Conservation (phyloP, 805 yeast genomes). For the Sungouiozyma ichnusensis region DNA sequence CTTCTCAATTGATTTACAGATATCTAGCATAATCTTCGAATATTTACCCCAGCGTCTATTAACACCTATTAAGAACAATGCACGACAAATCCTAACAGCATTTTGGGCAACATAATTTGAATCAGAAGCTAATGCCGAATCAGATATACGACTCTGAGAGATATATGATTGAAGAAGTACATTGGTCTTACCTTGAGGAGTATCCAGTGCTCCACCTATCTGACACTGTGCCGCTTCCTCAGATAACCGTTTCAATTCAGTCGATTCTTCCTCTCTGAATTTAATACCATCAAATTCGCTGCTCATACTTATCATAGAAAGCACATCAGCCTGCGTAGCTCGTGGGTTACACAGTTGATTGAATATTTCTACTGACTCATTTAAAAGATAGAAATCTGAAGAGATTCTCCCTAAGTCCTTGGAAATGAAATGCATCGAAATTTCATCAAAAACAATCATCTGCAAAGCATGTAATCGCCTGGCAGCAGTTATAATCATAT, state of each 20-base stretch:
- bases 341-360: slow-evolving; percentile 72
- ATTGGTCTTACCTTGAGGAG: slow-evolving; percentile 80
- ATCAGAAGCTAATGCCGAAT: slow-evolving; percentile 78
- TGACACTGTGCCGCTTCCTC: slow-evolving; percentile 67
- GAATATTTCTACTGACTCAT: slow-evolving; percentile 80
- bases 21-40: slow-evolving; percentile 59
- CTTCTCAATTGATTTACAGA: slow-evolving; percentile 80
- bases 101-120: slow-evolving; percentile 92
- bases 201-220: slow-evolving; percentile 62
- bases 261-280: slow-evolving; percentile 76
- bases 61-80: slow-evolving; percentile 76
- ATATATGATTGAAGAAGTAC: slow-evolving; percentile 80
- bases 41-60: slow-evolving; percentile 87
- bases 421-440: slow-evolving; percentile 64
- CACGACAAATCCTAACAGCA: slow-evolving; percentile 85
- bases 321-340: slow-evolving; percentile 86
- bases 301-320: slow-evolving; percentile 83
- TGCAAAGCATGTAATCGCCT: slow-evolving; percentile 73
- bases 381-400: slow-evolving; percentile 80
- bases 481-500: slow-evolving; percentile 72
- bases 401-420: slow-evolving; percentile 93
- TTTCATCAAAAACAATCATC: slow-evolving; percentile 88
- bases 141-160: slow-evolving; percentile 60
- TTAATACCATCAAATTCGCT: slow-evolving; percentile 87
- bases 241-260: slow-evolving; percentile 53